Conservation (phyloP, 1,139 yeast genomes). For the Candida mesenterica region DNA sequence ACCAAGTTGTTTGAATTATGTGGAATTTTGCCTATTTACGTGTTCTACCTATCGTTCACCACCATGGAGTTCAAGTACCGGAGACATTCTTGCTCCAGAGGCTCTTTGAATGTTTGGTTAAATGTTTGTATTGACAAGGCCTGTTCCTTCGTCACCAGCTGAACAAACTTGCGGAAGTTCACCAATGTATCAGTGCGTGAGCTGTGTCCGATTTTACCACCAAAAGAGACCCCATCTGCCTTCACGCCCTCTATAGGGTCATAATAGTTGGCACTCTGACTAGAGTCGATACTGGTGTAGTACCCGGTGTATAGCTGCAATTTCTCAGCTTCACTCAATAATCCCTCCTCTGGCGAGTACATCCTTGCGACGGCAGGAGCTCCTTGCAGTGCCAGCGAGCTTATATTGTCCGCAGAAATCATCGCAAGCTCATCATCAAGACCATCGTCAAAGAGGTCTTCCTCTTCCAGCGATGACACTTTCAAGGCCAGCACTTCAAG, state of each 20-base stretch:
- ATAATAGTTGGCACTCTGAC: conserved; percentile 17
- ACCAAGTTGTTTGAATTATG: too few relatives aligned
- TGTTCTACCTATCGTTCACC: not conserved
- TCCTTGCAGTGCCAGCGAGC: conserved; percentile 1
- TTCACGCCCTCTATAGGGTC: conserved; percentile 21
- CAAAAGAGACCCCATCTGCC: conserved; percentile 5
- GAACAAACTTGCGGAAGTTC: conserved; percentile 2
- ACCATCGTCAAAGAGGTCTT: conserved; percentile 29
- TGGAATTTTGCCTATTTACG: too few relatives aligned
- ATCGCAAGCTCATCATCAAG: conserved; percentile 25
- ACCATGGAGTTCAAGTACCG: conserved; percentile 1
- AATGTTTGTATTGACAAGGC: not conserved
- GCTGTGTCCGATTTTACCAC: conserved; percentile 22
- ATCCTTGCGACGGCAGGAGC: conserved; percentile 3
- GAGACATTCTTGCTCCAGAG: not conserved
- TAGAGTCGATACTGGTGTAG: conserved; percentile 24
- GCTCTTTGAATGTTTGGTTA: not conserved
- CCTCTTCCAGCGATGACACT: conserved; percentile 13
- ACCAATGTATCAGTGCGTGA: conserved; percentile 10
- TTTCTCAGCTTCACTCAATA: conserved; percentile 27
- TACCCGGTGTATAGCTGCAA: conserved; percentile 37
- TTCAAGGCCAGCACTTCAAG: not conserved
- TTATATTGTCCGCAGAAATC: conserved; percentile 7
- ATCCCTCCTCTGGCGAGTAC: conserved; percentile 22
- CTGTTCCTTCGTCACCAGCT: conserved; percentile 1